These are phyloP conservation scores for Hymenoscyphus fructigenus DNA, from an alignment of 2,329 filamentous ascomycete species.

Conservation along the genomic window DNA sequence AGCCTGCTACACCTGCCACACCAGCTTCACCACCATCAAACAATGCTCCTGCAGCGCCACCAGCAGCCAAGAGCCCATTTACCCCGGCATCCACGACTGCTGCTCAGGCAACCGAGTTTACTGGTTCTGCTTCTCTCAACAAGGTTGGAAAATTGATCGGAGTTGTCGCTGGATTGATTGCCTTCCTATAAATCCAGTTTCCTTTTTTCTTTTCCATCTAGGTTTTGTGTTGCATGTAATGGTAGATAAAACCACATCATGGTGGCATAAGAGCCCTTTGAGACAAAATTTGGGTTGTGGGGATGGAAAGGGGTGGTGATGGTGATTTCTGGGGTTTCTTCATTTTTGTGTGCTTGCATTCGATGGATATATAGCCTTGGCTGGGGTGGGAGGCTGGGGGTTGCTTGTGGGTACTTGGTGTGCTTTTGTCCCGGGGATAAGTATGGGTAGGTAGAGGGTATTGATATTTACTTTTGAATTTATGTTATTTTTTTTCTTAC, in stretches of 20 bases:
- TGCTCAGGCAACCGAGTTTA: neutral
- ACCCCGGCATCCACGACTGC: neutral
- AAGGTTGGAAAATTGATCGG: neutral
- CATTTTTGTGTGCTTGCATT: neutral
- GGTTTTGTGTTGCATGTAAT: neutral
- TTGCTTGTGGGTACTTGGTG: neutral
- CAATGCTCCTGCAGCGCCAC: neutral
- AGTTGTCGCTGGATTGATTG: neutral
- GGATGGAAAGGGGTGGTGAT: neutral
- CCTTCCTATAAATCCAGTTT: neutral
- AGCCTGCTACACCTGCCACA: neutral
- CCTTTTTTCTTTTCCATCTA: neutral
- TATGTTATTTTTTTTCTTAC: neutral
- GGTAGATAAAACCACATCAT: neutral
- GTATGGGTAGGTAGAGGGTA: neutral
- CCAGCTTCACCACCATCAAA: neutral
- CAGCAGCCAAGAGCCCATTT: neutral
- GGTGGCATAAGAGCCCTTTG: neutral
- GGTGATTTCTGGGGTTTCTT: neutral
- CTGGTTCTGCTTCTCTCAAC: neutral
- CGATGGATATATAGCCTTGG: neutral
- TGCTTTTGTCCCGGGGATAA: neutral
- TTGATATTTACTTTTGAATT: slow-evolving; percentile 1
- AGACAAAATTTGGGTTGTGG: neutral
- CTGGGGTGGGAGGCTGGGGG: neutral